A percentile compares a stretch with the other conserved stretches of the same genome.
Evolutionary conservation across 805 yeast genomes (phyloP).

Genomic region (Teunomyces pallodes): DNA sequence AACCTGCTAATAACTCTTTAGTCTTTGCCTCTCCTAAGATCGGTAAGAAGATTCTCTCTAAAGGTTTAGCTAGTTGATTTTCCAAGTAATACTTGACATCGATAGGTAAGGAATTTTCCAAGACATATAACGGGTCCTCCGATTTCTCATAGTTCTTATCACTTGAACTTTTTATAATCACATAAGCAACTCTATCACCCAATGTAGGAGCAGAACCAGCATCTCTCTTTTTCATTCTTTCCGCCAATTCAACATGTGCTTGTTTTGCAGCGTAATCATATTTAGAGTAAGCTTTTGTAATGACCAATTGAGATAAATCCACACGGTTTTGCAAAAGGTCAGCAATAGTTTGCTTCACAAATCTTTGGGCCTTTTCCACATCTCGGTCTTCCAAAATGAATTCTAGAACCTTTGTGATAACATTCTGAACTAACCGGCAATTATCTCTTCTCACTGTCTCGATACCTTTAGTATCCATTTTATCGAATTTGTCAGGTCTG

Average conservation of each 20-base stretch:
- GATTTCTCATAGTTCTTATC: slow-evolving; percentile 93
- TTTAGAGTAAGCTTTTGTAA: slow-evolving; percentile 85
- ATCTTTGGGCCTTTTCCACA: slow-evolving; percentile 78
- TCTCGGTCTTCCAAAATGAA: slow-evolving; percentile 83
- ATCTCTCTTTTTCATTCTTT: slow-evolving; percentile 93
- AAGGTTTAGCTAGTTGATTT: slow-evolving; percentile 89
- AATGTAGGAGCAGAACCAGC: slow-evolving; percentile 95
- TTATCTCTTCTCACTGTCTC: slow-evolving; percentile 98
- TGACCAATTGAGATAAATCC: slow-evolving; percentile 90
- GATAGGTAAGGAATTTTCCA: slow-evolving; percentile 88
- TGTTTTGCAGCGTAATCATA: slow-evolving; percentile 94
- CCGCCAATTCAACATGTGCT: slow-evolving; percentile 96
- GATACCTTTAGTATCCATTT: slow-evolving; percentile 97
- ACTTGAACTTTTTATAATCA: slow-evolving; percentile 72
- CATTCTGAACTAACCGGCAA: slow-evolving; percentile 91
- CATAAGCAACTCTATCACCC: slow-evolving; percentile 98
- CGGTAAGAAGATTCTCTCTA: slow-evolving; percentile 92
- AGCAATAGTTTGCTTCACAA: slow-evolving; percentile 83
- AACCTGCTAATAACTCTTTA: slow-evolving; percentile 74
- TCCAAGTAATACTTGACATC: slow-evolving; percentile 93
- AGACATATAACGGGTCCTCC: slow-evolving; percentile 91
- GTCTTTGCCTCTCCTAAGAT: slow-evolving; percentile 85
- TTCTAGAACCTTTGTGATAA: slow-evolving; percentile 86
- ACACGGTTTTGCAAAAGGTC: slow-evolving; percentile 87
- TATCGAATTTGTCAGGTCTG: slow-evolving; percentile 83